A percentile compares a stretch with the other conserved stretches of the same genome.
phyloP scores from a whole-genome alignment of 2,329 filamentous ascomycete genomes.

The Chaetothyriales sp. region DNA sequence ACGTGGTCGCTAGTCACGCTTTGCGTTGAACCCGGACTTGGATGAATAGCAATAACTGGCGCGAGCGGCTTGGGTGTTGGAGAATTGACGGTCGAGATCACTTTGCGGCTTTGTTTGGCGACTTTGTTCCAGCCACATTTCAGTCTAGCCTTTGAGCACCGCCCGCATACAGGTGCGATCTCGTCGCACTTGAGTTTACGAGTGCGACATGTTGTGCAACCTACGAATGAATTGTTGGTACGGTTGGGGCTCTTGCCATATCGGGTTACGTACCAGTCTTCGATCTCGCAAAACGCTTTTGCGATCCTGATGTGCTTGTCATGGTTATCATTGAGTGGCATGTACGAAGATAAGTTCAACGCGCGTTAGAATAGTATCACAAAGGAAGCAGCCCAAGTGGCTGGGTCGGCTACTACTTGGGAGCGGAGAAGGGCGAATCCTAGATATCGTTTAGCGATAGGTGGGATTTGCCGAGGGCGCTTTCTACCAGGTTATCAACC shows the following conservation, averaged over 20 bases:
- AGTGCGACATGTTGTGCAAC: constrained; percentile 25
- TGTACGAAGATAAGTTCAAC: too few species aligned
- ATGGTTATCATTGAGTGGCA: background rate
- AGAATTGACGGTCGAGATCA: constrained; percentile 5
- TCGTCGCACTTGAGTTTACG: constrained; percentile 11
- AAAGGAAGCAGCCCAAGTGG: constrained; percentile 3
- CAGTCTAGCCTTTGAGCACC: constrained; percentile 22
- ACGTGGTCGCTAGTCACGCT: background rate
- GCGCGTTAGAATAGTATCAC: background rate
- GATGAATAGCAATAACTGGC: background rate
- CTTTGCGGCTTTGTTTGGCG: constrained; percentile 9
- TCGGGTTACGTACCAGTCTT: constrained; percentile 23
- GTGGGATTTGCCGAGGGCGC: constrained; percentile 1
- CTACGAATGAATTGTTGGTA: constrained; percentile 10
- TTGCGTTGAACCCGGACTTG: background rate
- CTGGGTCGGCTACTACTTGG: constrained; percentile 2
- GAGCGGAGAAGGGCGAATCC: constrained; percentile 1
- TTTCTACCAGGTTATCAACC: background rate
- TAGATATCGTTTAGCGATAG: background rate
- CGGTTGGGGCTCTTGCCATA: background rate
- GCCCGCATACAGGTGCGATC: constrained; percentile 20
- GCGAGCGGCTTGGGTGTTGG: background rate
- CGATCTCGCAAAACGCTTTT: constrained; percentile 3
- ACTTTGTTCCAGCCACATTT: constrained; percentile 26
- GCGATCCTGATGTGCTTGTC: background rate